phyloP scores from a whole-genome alignment of 495 filamentous ascomycete species.

The Elaphomyces granulatus region DNA sequence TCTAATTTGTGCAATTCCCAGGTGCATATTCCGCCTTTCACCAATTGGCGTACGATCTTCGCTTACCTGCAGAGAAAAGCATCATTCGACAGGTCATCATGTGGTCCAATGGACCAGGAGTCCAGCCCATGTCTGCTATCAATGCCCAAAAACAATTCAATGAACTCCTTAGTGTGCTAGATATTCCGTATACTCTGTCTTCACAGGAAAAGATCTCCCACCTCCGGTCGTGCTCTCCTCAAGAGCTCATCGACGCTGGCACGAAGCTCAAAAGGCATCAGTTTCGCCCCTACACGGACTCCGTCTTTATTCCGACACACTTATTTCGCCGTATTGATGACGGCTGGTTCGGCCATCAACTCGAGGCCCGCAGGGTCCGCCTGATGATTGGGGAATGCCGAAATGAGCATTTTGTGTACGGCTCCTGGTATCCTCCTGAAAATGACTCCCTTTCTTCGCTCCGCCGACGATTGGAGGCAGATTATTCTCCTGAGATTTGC shows the following conservation, averaged over 20 bases:
- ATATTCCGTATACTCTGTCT: constrained; percentile 29
- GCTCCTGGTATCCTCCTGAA: constrained; percentile 24
- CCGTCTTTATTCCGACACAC: constrained; percentile 28
- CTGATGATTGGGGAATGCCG: constrained; percentile 41
- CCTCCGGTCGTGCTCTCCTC: constrained; percentile 26
- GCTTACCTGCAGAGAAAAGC: constrained; percentile 21
- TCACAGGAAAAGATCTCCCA: constrained; percentile 28
- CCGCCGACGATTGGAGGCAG: constrained; percentile 33
- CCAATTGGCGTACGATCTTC: constrained; percentile 42
- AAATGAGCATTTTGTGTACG: constrained; percentile 41
- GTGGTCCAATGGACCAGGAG: constrained; percentile 41
- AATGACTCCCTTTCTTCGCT: constrained; percentile 25
- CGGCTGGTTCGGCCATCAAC: constrained; percentile 30
- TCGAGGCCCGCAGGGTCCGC: constrained; percentile 30
- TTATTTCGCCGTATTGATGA: constrained; percentile 35
- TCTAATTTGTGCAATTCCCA: constrained; percentile 1
- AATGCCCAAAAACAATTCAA: constrained; percentile 41
- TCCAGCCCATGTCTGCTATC: constrained; percentile 34
- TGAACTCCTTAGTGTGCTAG: constrained; percentile 32
- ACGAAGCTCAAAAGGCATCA: constrained; percentile 29
- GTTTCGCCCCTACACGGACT: constrained; percentile 40
- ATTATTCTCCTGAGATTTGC: constrained; percentile 34
- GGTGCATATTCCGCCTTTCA: constrained; percentile 51
- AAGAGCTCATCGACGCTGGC: constrained; percentile 27
- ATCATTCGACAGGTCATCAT: constrained; percentile 37